Percentiles rank a stretch among this genome's conserved stretches.
These are phyloP conservation scores for Chaetomiaceae sp. DNA, from an alignment of 2,329 filamentous ascomycete species.

Conservation along the genomic window DNA sequence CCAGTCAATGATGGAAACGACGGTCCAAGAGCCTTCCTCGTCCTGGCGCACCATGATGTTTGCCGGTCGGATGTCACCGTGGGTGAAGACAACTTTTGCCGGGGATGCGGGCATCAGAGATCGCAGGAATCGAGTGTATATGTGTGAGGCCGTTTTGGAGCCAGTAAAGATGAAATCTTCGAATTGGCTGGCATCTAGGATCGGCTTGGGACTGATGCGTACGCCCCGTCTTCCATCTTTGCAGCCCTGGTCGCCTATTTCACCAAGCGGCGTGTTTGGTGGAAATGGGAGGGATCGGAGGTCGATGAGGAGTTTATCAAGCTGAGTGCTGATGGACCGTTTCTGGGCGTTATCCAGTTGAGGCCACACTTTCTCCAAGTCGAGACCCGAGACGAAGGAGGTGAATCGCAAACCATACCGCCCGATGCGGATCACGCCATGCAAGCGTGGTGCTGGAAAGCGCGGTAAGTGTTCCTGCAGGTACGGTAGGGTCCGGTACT, in stretches of 20 bases:
- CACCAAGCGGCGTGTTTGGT: constrained; percentile 1
- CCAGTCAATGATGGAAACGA: constrained; percentile 9
- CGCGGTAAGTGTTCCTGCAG: constrained; percentile 4
- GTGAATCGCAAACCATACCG: neutral
- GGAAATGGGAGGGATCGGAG: constrained; percentile 1
- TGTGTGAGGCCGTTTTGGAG: constrained; percentile 1
- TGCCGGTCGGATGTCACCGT: constrained; percentile 7
- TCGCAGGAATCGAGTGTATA: constrained; percentile 7
- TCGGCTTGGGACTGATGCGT: constrained; percentile 2
- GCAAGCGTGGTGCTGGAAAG: neutral
- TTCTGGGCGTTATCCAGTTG: neutral
- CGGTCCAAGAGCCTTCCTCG: constrained; percentile 2
- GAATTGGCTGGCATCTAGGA: neutral
- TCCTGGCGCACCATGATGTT: constrained; percentile 9
- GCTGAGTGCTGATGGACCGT: neutral
- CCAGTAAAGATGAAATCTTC: constrained; percentile 9
- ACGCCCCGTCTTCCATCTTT: constrained; percentile 3
- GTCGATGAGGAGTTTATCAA: neutral
- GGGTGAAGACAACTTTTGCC: constrained; percentile 3
- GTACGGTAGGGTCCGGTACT: neutral
- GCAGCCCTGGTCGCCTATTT: neutral
- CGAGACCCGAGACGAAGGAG: neutral
- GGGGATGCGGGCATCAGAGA: neutral
- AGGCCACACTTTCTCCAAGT: constrained; percentile 4
- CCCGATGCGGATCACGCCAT: constrained; percentile 1